Evolutionary conservation across 306 rosid species (phyloP).

Genomic region (Bauhinia variegata): DNA sequence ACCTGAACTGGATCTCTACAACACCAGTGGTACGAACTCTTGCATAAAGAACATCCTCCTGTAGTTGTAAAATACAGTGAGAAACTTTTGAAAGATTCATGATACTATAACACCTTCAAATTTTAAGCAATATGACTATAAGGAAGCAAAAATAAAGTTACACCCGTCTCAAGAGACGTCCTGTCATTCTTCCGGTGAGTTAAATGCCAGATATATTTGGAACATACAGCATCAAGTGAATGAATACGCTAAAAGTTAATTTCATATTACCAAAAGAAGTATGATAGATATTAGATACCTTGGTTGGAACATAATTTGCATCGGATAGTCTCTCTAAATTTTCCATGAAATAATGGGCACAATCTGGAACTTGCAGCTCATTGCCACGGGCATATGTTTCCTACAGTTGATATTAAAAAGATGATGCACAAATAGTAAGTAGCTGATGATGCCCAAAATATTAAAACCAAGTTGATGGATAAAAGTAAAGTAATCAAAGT

Average conservation of each 20-base stretch:
- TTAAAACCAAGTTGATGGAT: not conserved
- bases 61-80: constrained; percentile 38
- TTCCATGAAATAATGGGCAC: constrained; percentile 92
- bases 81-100: constrained; percentile 24
- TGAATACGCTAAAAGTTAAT: not conserved
- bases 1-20: constrained; percentile 99
- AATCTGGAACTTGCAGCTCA: constrained; percentile 97
- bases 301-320: constrained; percentile 81
- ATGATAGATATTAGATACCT: constrained; percentile 53
- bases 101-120: constrained; percentile 18
- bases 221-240: constrained; percentile 4
- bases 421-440: constrained; percentile 15
- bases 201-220: constrained; percentile 1
- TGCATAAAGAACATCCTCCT: constrained; percentile 96
- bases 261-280: constrained; percentile 4
- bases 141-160: not conserved
- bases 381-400: constrained; percentile 90
- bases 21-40: constrained; percentile 98
- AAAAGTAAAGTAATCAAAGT: constrained; percentile 27
- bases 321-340: constrained; percentile 84
- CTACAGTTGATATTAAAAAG: constrained; percentile 47
- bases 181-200: not conserved
- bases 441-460: not conserved
- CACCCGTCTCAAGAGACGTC: not conserved
- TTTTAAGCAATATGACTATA: constrained; percentile 2